A percentile compares a stretch with the other conserved stretches of the same genome.
Evolutionary conservation across 192 early-diverging fungal species (phyloP).

Genomic region (Haplosporangium gracile): DNA sequence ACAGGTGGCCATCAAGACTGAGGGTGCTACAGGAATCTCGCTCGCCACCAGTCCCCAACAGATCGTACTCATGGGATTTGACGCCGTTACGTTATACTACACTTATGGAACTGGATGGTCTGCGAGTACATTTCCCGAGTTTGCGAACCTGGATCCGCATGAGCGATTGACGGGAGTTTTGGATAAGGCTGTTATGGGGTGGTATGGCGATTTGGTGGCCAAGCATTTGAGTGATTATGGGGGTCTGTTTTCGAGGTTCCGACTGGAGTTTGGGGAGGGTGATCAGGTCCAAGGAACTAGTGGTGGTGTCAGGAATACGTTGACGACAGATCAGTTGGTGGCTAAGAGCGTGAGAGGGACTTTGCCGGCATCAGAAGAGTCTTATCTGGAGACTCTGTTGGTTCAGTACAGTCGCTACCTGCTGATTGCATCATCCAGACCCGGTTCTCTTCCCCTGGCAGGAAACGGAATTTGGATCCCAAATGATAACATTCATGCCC

Average conservation of each 20-base stretch:
- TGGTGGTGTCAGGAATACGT: not conserved
- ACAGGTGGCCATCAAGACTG: slow-evolving; percentile 16
- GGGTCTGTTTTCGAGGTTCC: not conserved
- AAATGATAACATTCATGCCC: not conserved
- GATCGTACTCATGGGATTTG: slow-evolving; percentile 12
- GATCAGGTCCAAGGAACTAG: not conserved
- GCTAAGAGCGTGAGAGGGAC: not conserved
- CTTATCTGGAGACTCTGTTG: slow-evolving; percentile 14
- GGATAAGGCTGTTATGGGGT: slow-evolving; percentile 11
- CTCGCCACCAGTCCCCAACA: slow-evolving; percentile 14
- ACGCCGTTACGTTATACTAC: slow-evolving; percentile 14
- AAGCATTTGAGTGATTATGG: slow-evolving; percentile 20
- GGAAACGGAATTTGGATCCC: slow-evolving; percentile 6
- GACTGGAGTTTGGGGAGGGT: not conserved
- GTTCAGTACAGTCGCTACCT: slow-evolving; percentile 33
- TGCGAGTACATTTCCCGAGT: not conserved
- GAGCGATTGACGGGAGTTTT: not conserved
- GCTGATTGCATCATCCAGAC: slow-evolving; percentile 27
- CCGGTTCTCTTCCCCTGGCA: slow-evolving; percentile 29
- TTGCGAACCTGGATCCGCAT: slow-evolving; percentile 19
- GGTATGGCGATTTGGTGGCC: slow-evolving; percentile 11
- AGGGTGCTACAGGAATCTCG: slow-evolving; percentile 17
- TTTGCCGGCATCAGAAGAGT: not conserved
- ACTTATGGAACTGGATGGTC: slow-evolving; percentile 18
- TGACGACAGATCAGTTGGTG: slow-evolving; percentile 15